Evolutionary conservation across 768 basidiomycete species (phyloP).

Genomic region (Gymnopilus junonius): DNA sequence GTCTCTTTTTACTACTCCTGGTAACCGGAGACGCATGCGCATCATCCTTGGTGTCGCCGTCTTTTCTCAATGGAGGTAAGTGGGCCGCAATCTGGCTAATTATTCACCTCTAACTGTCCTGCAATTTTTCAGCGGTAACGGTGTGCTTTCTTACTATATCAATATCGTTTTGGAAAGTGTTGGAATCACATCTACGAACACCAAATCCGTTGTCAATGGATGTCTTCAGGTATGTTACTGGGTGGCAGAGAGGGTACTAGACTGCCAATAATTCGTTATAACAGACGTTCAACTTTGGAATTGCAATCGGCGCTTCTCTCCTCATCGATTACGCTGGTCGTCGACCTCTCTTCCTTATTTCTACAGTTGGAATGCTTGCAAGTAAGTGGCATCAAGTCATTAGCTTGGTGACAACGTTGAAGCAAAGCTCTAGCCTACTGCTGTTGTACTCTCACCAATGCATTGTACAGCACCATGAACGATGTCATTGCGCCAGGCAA

Average conservation of each 20-base stretch:
- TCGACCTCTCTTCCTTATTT: conserved; percentile 66
- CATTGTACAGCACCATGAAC: conserved; percentile 42
- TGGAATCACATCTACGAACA: conserved; percentile 55
- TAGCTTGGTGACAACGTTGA: neutral
- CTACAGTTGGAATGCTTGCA: conserved; percentile 58
- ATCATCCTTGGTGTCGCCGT: conserved; percentile 68
- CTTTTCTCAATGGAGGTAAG: conserved; percentile 76
- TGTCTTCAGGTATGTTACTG: conserved; percentile 19
- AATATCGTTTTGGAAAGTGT: conserved; percentile 67
- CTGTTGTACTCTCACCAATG: conserved; percentile 56
- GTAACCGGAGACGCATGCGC: conserved; percentile 70
- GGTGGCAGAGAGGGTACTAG: neutral
- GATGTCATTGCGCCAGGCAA: conserved; percentile 54
- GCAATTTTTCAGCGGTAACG: conserved; percentile 58
- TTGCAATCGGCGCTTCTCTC: conserved; percentile 64
- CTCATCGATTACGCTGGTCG: conserved; percentile 71
- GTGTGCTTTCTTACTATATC: conserved; percentile 75
- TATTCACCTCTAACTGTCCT: neutral
- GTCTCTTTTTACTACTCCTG: conserved; percentile 60
- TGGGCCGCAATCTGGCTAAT: conserved; percentile 4
- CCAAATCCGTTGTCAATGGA: conserved; percentile 36
- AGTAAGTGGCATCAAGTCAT: conserved; percentile 34
- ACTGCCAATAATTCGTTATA: neutral
- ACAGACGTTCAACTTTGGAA: conserved; percentile 63
- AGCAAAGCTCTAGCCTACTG: conserved; percentile 46